A percentile compares a stretch with the other conserved stretches of the same genome.
These are phyloP conservation scores for Furcasterigmium furcatum DNA, from an alignment of 2,329 filamentous ascomycete species.

Conservation along the genomic window DNA sequence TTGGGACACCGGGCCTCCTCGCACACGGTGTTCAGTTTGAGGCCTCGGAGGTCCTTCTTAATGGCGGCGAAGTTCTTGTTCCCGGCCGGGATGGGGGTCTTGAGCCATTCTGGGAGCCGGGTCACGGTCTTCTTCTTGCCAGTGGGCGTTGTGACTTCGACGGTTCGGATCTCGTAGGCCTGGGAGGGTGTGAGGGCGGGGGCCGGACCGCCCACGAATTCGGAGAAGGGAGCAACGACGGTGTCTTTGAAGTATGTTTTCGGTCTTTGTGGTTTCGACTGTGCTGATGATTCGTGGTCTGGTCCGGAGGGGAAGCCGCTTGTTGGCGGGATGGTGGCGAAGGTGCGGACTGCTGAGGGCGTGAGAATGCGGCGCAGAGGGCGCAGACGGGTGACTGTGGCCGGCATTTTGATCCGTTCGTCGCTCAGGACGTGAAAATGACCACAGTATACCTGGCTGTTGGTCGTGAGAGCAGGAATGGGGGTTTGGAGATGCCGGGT, in stretches of 20 bases:
- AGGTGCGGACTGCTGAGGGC: constrained; percentile 30
- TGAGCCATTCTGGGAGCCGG: constrained; percentile 88
- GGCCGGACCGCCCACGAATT: constrained; percentile 46
- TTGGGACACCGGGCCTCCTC: constrained; percentile 97
- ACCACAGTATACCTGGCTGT: too few species aligned
- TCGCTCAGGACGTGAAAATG: too few species aligned
- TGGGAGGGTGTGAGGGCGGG: constrained; percentile 46
- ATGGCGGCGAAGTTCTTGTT: constrained; percentile 88
- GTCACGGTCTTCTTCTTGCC: constrained; percentile 63
- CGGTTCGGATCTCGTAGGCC: constrained; percentile 59
- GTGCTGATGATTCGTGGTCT: constrained; percentile 12
- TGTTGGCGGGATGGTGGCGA: constrained; percentile 43
- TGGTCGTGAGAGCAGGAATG: too few species aligned
- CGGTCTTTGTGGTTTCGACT: constrained; percentile 21
- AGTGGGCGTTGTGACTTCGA: constrained; percentile 56
- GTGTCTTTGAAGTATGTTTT: constrained; percentile 60
- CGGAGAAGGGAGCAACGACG: constrained; percentile 52
- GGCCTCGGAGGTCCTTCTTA: constrained; percentile 85
- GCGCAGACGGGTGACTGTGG: constrained; percentile 36
- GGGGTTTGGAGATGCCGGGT: background rate
- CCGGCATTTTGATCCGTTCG: constrained; percentile 37
- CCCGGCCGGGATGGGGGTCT: constrained; percentile 86
- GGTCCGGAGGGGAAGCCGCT: constrained; percentile 8
- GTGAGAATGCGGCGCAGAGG: constrained; percentile 38
- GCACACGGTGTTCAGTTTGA: constrained; percentile 92